Conservation (phyloP, 345 rosid species). For the Rhodamnia argentea region DNA sequence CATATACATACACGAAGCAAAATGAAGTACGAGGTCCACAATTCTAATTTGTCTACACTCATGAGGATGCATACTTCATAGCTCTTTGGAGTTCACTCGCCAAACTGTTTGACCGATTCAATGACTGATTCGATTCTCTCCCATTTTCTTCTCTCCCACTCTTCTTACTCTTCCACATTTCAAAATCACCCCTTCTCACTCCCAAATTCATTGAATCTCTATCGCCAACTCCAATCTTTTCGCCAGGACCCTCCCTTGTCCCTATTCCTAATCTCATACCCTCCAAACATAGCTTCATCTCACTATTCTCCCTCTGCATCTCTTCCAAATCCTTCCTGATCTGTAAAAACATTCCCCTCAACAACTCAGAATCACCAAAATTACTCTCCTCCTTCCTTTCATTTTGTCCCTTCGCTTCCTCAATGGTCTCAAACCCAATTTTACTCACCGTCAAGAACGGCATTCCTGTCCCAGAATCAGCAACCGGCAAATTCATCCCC, state of each 20-base stretch:
- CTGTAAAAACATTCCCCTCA: conserved; percentile 43
- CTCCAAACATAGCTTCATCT: conserved; percentile 34
- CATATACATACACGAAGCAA: not conserved
- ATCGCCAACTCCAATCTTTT: conserved; percentile 2
- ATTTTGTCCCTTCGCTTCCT: conserved; percentile 18
- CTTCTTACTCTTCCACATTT: conserved; percentile 22
- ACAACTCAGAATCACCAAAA: conserved; percentile 28
- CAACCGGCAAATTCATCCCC: conserved; percentile 30
- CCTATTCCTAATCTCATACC: conserved; percentile 26
- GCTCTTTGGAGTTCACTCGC: conserved; percentile 51
- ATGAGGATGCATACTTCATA: conserved; percentile 38
- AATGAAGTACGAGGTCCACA: not conserved
- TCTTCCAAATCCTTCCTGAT: conserved; percentile 45
- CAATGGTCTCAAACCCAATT: conserved; percentile 39
- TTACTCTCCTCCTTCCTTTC: conserved; percentile 1
- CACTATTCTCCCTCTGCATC: conserved; percentile 41
- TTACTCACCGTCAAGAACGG: conserved; percentile 50
- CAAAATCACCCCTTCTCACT: conserved; percentile 24
- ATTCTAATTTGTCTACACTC: not conserved
- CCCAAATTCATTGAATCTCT: conserved; percentile 13
- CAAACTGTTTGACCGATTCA: conserved; percentile 19
- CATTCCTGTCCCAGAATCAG: conserved; percentile 15
- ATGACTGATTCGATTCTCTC: conserved; percentile 19
- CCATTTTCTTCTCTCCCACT: conserved; percentile 14
- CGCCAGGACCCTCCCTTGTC: not conserved